A percentile compares a stretch with the other conserved stretches of the same genome.
Conservation (phyloP, 805 yeast species). For the Candida multigemmis region DNA sequence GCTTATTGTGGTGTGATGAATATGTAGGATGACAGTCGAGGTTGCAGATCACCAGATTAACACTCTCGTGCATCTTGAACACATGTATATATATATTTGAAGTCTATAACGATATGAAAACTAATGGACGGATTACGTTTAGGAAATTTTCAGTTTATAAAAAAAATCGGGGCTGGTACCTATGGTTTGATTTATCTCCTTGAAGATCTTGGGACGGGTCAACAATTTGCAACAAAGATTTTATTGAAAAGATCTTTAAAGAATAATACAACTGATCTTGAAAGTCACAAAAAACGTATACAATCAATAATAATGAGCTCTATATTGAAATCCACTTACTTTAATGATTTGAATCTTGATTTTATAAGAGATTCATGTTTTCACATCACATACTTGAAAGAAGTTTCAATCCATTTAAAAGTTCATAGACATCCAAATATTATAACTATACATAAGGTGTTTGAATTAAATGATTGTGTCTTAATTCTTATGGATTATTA, state of each 20-base stretch:
- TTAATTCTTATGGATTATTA: constrained; percentile 78
- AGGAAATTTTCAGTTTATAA: constrained; percentile 31
- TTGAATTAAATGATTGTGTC: constrained; percentile 45
- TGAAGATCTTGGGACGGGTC: constrained; percentile 39
- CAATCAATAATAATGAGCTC: constrained; percentile 13
- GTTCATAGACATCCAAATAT: constrained; percentile 78
- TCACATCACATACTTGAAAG: constrained; percentile 39
- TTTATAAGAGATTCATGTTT: constrained; percentile 15
- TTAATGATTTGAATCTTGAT: constrained; percentile 12
- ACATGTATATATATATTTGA: no score
- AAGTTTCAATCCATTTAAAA: constrained; percentile 61
- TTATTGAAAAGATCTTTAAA: constrained; percentile 40
- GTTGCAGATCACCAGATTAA: no score
- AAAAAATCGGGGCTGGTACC: constrained; percentile 74
- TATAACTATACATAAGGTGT: constrained; percentile 64
- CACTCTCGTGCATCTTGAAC: no score
- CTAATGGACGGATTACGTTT: no score
- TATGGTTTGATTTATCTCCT: constrained; percentile 76
- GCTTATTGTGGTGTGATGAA: no score
- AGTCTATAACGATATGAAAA: no score
- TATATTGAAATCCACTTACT: constrained; percentile 7
- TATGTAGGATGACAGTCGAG: no score
- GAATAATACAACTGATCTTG: constrained; percentile 16
- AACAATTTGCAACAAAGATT: constrained; percentile 63
- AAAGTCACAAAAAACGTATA: constrained; percentile 18